Base-by-base conservation (phyloP, 306 rosid species). In the Quercus robur region DNA sequence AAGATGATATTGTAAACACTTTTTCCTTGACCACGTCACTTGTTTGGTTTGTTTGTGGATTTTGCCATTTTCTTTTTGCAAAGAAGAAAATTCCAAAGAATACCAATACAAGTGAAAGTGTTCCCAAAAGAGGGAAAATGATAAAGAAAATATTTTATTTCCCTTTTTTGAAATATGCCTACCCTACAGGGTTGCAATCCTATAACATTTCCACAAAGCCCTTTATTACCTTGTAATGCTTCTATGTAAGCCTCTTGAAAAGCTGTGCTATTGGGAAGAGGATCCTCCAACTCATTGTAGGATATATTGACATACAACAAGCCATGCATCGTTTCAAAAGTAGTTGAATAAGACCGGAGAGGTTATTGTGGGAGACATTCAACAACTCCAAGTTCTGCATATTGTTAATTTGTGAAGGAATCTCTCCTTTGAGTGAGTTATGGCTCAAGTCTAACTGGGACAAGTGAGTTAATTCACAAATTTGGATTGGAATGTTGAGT, bases 131-230 rank as follows among this genome's bases (percentile, higher is more conserved):
- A 38, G 44, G 44, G 44, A 54, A 67, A 23, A 7, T n/a, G 55
- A 62, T 13, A 4, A 11, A 5, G 13, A 62, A 51, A 55, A n/a
- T 2, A 28, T 6, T 19, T 20, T 17, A 26, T 17, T 2, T 51
- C 56, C 49, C 2, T 20, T 26, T 19, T 33, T 5, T 5, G 17
- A 30, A 19, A 4, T 23, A 7, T 35, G 56, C 18, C 57, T 23
- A 28, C 20, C 3, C 31, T 19, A 0, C 85, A 80, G 17, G 31
- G 86, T 11, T 3, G 6, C 6, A 79, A 38, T 18, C 82, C 78
- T 4, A 18, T 41, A 49, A 56, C 84, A 20, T 61, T 74, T 19
- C 89, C 89, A 52, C 87, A 86, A 56, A 86, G 71, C 3, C 80
- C 82, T 19, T 17, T 74, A 62, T 86, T 86, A 18, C 86, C 89